phyloP scores from a whole-genome alignment of 2,329 filamentous ascomycete genomes.

The Colletotrichum sp. region DNA sequence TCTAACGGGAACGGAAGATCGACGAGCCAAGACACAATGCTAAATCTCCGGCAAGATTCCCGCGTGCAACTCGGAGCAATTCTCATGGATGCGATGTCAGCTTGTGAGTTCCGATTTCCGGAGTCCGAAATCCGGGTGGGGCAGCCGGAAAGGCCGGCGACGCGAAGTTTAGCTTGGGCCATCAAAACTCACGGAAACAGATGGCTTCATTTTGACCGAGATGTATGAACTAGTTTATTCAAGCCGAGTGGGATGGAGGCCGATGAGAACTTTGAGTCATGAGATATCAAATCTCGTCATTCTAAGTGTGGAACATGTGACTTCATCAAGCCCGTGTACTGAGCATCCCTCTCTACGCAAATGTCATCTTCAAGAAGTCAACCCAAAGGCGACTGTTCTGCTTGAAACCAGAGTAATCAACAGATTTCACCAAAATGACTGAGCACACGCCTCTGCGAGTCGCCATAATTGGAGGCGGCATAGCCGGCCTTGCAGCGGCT shows the following conservation, averaged over 20 bases:
- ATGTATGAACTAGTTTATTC: not conserved
- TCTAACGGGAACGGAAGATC: not conserved
- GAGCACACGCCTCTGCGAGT: not conserved
- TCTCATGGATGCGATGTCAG: not conserved
- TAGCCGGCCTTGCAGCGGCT: not conserved
- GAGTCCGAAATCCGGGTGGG: not conserved
- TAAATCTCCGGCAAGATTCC: not conserved
- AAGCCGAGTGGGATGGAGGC: not conserved
- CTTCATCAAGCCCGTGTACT: not conserved
- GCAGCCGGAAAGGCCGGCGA: not conserved
- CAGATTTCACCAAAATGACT: not conserved
- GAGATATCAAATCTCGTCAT: not conserved
- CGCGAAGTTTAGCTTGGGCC: not conserved
- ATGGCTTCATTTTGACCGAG: not conserved
- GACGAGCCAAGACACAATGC: not conserved
- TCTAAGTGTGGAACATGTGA: not conserved
- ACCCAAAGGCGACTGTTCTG: not conserved
- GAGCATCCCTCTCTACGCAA: not conserved
- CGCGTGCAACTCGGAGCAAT: not conserved
- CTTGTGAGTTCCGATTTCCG: not conserved
- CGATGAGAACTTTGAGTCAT: not conserved
- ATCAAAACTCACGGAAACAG: not conserved
- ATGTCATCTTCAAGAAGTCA: not conserved
- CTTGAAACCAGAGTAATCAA: not conserved
- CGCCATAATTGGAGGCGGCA: not conserved